phyloP scores from a whole-genome alignment of 2,329 filamentous ascomycete genomes.

The Sphaerulina musiva region DNA sequence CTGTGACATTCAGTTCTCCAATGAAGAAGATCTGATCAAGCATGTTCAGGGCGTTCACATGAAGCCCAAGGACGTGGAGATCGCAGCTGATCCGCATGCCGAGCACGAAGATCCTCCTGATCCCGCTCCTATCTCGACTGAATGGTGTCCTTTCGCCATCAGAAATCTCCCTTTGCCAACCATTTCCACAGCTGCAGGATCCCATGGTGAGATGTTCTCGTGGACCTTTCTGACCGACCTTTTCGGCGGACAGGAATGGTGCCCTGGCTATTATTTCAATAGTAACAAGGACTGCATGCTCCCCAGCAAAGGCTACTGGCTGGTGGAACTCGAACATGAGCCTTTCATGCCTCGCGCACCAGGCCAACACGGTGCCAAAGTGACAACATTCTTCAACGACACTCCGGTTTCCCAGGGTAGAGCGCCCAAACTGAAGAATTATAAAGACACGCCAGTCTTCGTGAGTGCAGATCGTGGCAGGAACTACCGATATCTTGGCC shows the following conservation, averaged over 20 bases:
- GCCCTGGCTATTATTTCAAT: slow-evolving; percentile 38
- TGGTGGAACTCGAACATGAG: slow-evolving; percentile 35
- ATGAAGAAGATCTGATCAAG: slow-evolving; percentile 4
- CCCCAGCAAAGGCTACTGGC: slow-evolving; percentile 38
- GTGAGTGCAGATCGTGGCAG: slow-evolving; percentile 23
- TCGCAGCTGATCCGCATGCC: neutral
- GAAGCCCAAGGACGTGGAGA: neutral
- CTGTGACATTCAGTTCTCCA: slow-evolving; percentile 4
- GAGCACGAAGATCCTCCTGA: neutral
- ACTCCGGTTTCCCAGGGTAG: slow-evolving; percentile 26
- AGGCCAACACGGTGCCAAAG: slow-evolving; percentile 42
- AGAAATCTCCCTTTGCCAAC: slow-evolving; percentile 28
- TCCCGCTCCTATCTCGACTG: neutral
- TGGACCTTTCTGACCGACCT: slow-evolving; percentile 35
- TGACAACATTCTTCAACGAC: slow-evolving; percentile 43
- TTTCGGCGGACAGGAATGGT: slow-evolving; percentile 37
- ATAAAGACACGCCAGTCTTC: slow-evolving; percentile 40
- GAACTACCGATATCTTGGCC: slow-evolving; percentile 42
- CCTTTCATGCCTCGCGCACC: slow-evolving; percentile 39
- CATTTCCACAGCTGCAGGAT: neutral
- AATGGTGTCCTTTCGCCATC: slow-evolving; percentile 37
- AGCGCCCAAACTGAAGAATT: slow-evolving; percentile 24
- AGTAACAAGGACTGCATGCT: slow-evolving; percentile 21
- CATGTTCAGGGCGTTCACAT: slow-evolving; percentile 12
- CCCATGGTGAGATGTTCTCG: slow-evolving; percentile 33